A percentile compares a stretch with the other conserved stretches of the same genome.
Evolutionary conservation across 2,329 filamentous ascomycete genomes (phyloP).

Genomic region (Neofusicoccum ribis): DNA sequence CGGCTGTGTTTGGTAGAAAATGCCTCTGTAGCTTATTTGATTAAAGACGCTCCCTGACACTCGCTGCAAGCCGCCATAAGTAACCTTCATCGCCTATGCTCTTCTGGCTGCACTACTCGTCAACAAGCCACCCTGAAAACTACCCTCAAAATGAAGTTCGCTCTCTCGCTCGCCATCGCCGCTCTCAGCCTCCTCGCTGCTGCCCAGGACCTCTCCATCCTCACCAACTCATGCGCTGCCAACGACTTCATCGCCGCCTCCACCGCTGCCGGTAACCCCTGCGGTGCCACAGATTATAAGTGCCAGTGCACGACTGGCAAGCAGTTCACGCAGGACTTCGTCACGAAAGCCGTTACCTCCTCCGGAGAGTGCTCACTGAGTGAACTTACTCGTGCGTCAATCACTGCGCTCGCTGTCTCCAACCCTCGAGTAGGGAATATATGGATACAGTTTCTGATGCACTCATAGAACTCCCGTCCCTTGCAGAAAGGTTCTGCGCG

Average conservation of each 20-base stretch:
- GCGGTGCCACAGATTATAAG: background rate
- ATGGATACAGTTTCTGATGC: background rate
- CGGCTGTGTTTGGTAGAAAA: too few species aligned
- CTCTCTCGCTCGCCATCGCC: background rate
- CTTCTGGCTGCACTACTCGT: too few species aligned
- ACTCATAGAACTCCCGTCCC: background rate
- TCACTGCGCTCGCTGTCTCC: background rate
- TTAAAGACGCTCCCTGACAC: too few species aligned
- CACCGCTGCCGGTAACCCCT: background rate
- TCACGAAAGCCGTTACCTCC: background rate
- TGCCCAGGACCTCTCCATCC: conserved; percentile 1
- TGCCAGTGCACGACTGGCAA: conserved; percentile 13
- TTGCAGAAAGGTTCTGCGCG: background rate
- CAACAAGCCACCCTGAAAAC: too few species aligned
- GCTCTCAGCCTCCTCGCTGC: background rate
- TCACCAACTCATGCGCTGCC: conserved; percentile 1
- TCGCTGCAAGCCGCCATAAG: too few species aligned
- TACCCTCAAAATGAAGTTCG: background rate
- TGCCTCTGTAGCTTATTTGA: too few species aligned
- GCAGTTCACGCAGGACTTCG: background rate
- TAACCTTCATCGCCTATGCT: too few species aligned
- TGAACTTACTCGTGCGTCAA: background rate
- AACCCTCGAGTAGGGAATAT: background rate
- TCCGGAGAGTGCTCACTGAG: background rate
- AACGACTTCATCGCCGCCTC: conserved; percentile 3